phyloP scores from a whole-genome alignment of 2,329 filamentous ascomycete genomes.

The Lizonia empirigonia region DNA sequence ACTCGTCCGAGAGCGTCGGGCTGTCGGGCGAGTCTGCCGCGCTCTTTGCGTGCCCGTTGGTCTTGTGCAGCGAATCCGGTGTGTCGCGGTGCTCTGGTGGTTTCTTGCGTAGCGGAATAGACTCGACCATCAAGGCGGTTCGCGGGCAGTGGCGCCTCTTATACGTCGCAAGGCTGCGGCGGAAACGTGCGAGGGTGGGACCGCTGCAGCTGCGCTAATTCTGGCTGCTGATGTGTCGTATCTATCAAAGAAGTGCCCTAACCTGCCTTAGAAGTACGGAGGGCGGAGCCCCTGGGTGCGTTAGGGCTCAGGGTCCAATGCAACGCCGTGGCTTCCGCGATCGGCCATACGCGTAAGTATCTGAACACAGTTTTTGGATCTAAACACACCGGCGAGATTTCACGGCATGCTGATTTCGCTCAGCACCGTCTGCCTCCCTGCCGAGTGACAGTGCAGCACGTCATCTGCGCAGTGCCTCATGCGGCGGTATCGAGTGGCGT shows the following conservation, averaged over 20 bases:
- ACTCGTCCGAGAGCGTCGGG: conserved; percentile 42
- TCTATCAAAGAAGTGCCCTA: conserved; percentile 11
- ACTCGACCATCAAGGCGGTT: conserved; percentile 46
- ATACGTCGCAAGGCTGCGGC: background rate
- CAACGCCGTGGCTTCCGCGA: conserved; percentile 5
- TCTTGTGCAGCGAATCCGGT: conserved; percentile 22
- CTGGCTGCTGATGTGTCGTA: conserved; percentile 15
- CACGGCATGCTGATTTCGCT: no score
- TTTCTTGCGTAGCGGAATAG: conserved; percentile 43
- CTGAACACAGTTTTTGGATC: no score
- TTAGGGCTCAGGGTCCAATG: conserved; percentile 3
- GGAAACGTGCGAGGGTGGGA: conserved; percentile 17
- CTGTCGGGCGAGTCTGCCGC: no score
- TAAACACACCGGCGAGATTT: no score
- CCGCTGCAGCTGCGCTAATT: conserved; percentile 19
- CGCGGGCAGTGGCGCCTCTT: conserved; percentile 8
- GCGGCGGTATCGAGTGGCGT: conserved; percentile 9
- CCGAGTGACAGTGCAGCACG: conserved; percentile 5
- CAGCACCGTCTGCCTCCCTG: background rate
- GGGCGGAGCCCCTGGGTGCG: background rate
- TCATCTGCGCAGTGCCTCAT: conserved; percentile 8
- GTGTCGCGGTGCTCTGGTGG: conserved; percentile 19
- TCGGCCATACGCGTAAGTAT: no score
- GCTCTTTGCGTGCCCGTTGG: no score
- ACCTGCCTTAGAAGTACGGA: no score